phyloP scores from a whole-genome alignment of 2,329 filamentous ascomycete species.

The Beauveria rudraprayagi region DNA sequence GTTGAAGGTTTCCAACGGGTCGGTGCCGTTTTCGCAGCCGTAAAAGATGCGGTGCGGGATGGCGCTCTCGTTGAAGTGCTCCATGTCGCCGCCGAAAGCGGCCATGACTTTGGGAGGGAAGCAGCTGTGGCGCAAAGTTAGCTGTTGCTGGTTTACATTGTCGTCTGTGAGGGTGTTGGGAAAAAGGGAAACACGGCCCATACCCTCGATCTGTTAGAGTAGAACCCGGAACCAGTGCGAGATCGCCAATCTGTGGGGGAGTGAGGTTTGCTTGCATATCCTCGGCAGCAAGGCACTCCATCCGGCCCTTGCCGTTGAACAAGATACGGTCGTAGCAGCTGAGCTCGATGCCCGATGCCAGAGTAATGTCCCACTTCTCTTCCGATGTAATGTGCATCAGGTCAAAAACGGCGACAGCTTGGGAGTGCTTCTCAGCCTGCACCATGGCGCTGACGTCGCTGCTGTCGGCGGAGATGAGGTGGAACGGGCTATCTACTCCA shows the following conservation, averaged over 20 bases:
- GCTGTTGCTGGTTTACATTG: background rate
- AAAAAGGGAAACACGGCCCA: background rate
- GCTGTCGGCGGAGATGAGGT: slow-evolving; percentile 34
- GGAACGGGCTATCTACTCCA: slow-evolving; percentile 35
- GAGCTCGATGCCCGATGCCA: slow-evolving; percentile 37
- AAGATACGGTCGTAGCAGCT: slow-evolving; percentile 53
- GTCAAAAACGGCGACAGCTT: slow-evolving; percentile 47
- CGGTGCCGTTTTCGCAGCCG: slow-evolving; percentile 39
- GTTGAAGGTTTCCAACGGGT: slow-evolving; percentile 34
- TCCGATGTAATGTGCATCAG: slow-evolving; percentile 46
- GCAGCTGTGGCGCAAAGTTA: slow-evolving; percentile 21
- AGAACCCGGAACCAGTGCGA: slow-evolving; percentile 22
- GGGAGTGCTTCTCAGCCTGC: slow-evolving; percentile 37
- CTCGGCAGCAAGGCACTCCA: slow-evolving; percentile 40
- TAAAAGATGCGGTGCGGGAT: slow-evolving; percentile 37
- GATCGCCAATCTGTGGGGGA: slow-evolving; percentile 22
- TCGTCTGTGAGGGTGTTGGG: too few relatives aligned
- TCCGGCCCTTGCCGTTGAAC: slow-evolving; percentile 53
- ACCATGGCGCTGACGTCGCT: slow-evolving; percentile 34
- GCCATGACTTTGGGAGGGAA: slow-evolving; percentile 34
- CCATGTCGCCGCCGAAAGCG: slow-evolving; percentile 19
- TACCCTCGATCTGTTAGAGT: slow-evolving; percentile 35
- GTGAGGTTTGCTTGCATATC: slow-evolving; percentile 33
- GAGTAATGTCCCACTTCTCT: slow-evolving; percentile 35
- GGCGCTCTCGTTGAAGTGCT: slow-evolving; percentile 23